phyloP scores from a whole-genome alignment of 1,284 basidiomycete species.

The Rhodotorula sp. region DNA sequence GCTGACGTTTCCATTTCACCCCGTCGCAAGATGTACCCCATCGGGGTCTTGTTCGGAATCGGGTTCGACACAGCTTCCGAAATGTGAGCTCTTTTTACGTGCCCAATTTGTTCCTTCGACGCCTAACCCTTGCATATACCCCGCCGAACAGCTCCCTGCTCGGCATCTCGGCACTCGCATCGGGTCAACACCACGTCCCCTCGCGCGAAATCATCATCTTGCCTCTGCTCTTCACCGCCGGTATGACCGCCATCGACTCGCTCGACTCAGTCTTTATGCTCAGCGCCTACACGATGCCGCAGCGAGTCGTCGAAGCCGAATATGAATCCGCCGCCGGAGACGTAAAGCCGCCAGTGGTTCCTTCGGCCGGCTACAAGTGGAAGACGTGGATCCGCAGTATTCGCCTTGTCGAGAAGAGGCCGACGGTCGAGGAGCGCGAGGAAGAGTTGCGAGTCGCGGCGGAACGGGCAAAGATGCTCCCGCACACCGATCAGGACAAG shows the following conservation, averaged over 20 bases:
- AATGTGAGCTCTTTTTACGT: conserved; percentile 13
- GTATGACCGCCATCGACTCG: conserved; percentile 50
- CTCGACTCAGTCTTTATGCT: conserved; percentile 50
- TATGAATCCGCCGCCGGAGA: not conserved
- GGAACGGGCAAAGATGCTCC: conserved; percentile 7
- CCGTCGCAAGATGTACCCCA: conserved; percentile 45
- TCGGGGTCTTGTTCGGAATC: conserved; percentile 49
- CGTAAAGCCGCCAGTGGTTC: too few relatives aligned
- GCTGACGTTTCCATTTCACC: not conserved
- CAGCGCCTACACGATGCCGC: conserved; percentile 46
- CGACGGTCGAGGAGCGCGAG: not conserved
- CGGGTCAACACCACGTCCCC: conserved; percentile 25
- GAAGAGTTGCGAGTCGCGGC: conserved; percentile 13
- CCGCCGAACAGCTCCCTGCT: conserved; percentile 45
- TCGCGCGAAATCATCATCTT: conserved; percentile 47
- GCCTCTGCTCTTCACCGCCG: conserved; percentile 50
- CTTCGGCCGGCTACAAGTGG: not conserved
- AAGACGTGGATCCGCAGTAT: not conserved
- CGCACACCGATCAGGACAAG: conserved; percentile 30
- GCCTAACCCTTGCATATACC: not conserved
- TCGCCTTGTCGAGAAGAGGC: conserved; percentile 8
- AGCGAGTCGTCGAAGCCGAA: not conserved
- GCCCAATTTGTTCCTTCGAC: not conserved
- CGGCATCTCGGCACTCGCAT: conserved; percentile 48
- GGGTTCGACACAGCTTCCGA: conserved; percentile 49